Percentiles rank a stretch among this genome's conserved stretches.
Evolutionary conservation across 2,329 filamentous ascomycete genomes (phyloP).

Genomic region (Alternaria panax): DNA sequence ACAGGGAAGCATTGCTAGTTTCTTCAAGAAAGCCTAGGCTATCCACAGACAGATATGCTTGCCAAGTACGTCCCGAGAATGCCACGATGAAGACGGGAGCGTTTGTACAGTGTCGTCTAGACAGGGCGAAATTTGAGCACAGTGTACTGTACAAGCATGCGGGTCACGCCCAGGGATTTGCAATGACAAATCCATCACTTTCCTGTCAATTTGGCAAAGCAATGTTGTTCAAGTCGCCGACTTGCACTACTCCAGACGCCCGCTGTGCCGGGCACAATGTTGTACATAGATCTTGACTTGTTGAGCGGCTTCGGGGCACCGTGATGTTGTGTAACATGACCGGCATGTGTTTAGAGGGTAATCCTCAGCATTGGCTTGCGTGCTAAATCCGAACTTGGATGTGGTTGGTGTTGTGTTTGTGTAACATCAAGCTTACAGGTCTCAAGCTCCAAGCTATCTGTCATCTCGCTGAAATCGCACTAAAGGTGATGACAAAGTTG

Average conservation of each 20-base stretch:
- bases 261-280: background rate
- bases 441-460: background rate
- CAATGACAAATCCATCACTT: background rate
- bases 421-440: background rate
- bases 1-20: slow-evolving; percentile 89
- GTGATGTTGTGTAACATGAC: slow-evolving; percentile 4
- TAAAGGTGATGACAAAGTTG: background rate
- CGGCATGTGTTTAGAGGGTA: slow-evolving; percentile 2
- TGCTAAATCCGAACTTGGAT: background rate
- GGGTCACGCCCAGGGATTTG: background rate
- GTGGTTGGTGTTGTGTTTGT: background rate
- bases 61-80: background rate
- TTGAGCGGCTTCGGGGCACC: slow-evolving; percentile 6
- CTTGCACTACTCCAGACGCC: slow-evolving; percentile 5
- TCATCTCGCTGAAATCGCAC: background rate
- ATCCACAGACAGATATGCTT: background rate
- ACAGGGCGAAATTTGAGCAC: background rate
- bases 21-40: slow-evolving; percentile 78
- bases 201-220: background rate
- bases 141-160: background rate
- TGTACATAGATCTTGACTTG: slow-evolving; percentile 23
- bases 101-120: background rate
- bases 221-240: slow-evolving; percentile 13
- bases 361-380: background rate
- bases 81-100: background rate